Percentiles rank a stretch among this genome's conserved stretches.
Conservation (phyloP, 1,139 yeast genomes). For the Eremothecium coryli region DNA sequence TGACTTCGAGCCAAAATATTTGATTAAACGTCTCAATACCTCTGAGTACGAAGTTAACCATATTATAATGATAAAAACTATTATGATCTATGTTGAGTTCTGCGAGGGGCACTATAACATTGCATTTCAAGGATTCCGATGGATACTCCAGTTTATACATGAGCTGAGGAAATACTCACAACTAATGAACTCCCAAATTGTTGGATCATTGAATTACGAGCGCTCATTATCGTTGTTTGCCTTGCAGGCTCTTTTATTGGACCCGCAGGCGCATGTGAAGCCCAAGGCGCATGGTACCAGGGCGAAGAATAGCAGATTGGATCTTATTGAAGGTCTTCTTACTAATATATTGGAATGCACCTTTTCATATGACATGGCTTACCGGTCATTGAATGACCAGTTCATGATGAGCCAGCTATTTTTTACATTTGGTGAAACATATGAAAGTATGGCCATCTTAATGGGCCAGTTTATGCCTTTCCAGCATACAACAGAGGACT, state of each 20-base stretch:
- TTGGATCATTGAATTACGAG: constrained; percentile 11
- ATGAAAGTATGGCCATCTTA: constrained; percentile 14
- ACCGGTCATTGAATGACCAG: background rate
- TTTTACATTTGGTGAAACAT: constrained; percentile 15
- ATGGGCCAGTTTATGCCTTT: constrained; percentile 14
- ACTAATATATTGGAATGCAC: constrained; percentile 12
- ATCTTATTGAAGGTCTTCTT: constrained; percentile 11
- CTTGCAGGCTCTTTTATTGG: constrained; percentile 4
- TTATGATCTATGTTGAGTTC: constrained; percentile 9
- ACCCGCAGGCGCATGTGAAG: constrained; percentile 4
- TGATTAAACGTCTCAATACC: constrained; percentile 10
- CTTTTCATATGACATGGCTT: constrained; percentile 5
- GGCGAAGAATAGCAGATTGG: constrained; percentile 10
- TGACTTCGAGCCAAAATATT: constrained; percentile 15
- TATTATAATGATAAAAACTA: constrained; percentile 10
- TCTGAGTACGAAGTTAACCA: constrained; percentile 9
- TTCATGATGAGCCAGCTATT: constrained; percentile 14
- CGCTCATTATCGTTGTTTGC: constrained; percentile 14
- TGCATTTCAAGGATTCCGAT: constrained; percentile 16
- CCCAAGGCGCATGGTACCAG: background rate
- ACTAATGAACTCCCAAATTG: constrained; percentile 1
- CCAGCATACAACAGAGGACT: constrained; percentile 7
- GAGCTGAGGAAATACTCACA: constrained; percentile 10
- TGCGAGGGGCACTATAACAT: constrained; percentile 12
- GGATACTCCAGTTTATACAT: constrained; percentile 18